Conservation (phyloP, 495 filamentous ascomycete species). For the Rusavskia elegans region DNA sequence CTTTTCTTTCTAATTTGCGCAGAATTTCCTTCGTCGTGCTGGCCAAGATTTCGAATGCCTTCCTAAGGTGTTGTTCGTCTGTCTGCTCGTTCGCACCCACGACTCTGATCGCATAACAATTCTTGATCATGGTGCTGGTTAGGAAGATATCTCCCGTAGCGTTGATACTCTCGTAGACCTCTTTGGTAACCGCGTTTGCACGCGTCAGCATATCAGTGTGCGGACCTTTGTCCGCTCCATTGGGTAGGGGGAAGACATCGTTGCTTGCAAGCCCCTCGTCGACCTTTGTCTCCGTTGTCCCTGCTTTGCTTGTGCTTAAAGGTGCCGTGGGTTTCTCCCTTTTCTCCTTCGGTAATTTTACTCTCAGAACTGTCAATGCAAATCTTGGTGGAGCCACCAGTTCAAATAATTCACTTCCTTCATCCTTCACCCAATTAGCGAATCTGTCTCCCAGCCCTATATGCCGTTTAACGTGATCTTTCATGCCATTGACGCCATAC, state of each 20-base stretch:
- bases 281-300: constrained; percentile 1
- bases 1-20: not conserved
- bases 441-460: constrained; percentile 58
- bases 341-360: constrained; percentile 12
- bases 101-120: constrained; percentile 65
- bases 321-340: not conserved
- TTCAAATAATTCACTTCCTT: constrained; percentile 57
- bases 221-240: not conserved
- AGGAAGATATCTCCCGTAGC: constrained; percentile 65
- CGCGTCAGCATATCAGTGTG: constrained; percentile 19
- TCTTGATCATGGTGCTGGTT: constrained; percentile 62
- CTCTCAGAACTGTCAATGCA: constrained; percentile 60
- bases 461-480: constrained; percentile 50
- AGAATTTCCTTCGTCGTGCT: constrained; percentile 47
- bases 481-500: constrained; percentile 70
- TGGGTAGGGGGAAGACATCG: not conserved
- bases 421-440: constrained; percentile 32
- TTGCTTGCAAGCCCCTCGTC: constrained; percentile 2
- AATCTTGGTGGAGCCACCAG: constrained; percentile 65
- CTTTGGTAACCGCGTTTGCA: constrained; percentile 54
- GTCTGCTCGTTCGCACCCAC: constrained; percentile 54
- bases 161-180: constrained; percentile 66
- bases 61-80: constrained; percentile 53
- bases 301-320: constrained; percentile 7
- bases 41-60: constrained; percentile 68